Percentiles rank a stretch among this genome's conserved stretches.
Conservation (phyloP, 2,329 filamentous ascomycete species). For the Gaeumannomyces tritici region DNA sequence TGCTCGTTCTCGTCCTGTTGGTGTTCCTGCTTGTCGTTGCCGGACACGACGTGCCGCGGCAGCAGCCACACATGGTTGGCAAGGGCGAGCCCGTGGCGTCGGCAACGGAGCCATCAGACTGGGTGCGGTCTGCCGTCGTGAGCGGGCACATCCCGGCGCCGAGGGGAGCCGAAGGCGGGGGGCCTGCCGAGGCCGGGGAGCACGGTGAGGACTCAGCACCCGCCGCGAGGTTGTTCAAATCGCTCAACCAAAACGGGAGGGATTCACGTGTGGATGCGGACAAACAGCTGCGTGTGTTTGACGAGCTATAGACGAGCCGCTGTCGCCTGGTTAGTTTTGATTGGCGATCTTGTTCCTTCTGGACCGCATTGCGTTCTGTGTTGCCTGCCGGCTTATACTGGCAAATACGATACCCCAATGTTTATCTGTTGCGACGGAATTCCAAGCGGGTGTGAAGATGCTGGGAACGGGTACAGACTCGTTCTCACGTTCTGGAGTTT, state of each 20-base stretch:
- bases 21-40: constrained; percentile 26
- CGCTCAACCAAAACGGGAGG: constrained; percentile 1
- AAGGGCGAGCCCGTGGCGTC: neutral
- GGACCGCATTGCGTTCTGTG: neutral
- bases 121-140: neutral
- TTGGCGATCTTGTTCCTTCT: neutral
- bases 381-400: neutral
- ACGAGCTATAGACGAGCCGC: constrained; percentile 29
- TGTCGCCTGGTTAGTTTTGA: neutral
- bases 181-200: neutral
- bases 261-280: constrained; percentile 14
- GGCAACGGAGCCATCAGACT: neutral
- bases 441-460: no score
- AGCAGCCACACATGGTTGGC: neutral
- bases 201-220: neutral
- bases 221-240: neutral
- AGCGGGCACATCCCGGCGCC: neutral
- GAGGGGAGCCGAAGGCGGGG: neutral
- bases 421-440: neutral
- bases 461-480: neutral
- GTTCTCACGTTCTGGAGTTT: neutral
- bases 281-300: constrained; percentile 32
- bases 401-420: neutral
- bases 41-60: constrained; percentile 2
- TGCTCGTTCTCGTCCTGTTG: constrained; percentile 33